A percentile compares a stretch with the other conserved stretches of the same genome.
phyloP scores from a whole-genome alignment of 768 basidiomycete genomes.

The Termitomyces titanicus region DNA sequence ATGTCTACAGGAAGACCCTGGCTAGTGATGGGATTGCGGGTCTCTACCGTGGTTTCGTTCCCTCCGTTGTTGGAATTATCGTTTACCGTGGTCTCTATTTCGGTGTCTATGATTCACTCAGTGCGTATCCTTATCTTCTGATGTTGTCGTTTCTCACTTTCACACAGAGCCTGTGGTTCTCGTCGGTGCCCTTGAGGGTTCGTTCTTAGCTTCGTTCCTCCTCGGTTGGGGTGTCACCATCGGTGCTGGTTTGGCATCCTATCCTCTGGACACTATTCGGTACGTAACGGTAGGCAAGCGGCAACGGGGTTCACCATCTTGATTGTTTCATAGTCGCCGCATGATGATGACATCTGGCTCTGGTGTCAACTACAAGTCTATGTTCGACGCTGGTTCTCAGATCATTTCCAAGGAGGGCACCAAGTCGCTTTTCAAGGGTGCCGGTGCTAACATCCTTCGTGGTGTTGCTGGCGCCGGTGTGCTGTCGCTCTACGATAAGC shows the following conservation, averaged over 20 bases:
- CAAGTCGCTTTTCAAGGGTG: conserved; percentile 98
- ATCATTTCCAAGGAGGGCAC: conserved; percentile 94
- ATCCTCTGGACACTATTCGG: conserved; percentile 91
- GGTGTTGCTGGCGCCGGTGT: conserved; percentile 99
- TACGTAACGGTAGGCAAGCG: conserved; percentile 23
- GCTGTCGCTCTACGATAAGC: conserved; percentile 97
- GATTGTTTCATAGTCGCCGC: conserved; percentile 74
- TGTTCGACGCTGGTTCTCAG: conserved; percentile 93
- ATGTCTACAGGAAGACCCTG: conserved; percentile 97
- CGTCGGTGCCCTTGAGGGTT: conserved; percentile 91
- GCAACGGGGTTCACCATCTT: not conserved
- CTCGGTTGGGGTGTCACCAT: conserved; percentile 99
- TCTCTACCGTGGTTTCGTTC: conserved; percentile 99
- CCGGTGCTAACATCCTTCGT: conserved; percentile 93
- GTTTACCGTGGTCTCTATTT: conserved; percentile 99
- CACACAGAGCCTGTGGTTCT: conserved; percentile 90
- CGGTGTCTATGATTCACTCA: conserved; percentile 93
- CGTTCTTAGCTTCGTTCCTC: conserved; percentile 93
- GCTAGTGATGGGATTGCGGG: conserved; percentile 96
- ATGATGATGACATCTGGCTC: conserved; percentile 99
- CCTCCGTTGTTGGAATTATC: conserved; percentile 98
- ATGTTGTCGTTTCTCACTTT: conserved; percentile 19
- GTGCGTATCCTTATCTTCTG: conserved; percentile 43
- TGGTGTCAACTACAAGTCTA: conserved; percentile 96
- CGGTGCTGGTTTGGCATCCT: conserved; percentile 98